Base-by-base conservation (phyloP, 306 rosid species). In the Rosa persica region DNA sequence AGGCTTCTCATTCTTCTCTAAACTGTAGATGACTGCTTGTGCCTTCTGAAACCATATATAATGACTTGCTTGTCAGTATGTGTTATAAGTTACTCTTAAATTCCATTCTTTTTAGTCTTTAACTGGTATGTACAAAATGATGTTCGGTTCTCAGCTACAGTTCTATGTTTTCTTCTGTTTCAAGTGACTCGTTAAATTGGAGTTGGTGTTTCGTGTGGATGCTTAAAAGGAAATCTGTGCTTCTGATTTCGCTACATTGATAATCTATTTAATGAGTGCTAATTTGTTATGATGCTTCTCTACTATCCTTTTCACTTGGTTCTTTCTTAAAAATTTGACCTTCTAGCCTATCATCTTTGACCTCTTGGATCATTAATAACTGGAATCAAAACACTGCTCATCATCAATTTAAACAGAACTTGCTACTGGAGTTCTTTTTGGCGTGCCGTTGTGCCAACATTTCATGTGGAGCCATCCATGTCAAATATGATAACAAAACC, bases 71-170 rank as follows among this genome's bases (percentile, higher is more conserved):
- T 11, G 38, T 76, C 72, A 22, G 78, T 54, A 64, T 52, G 52
- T 77, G 76, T 43, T 84, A 74, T 57, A 52, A 67, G 20, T 25
- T 58, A 8, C 73, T 34, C 48, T 62, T 34, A 17, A 78, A 81
- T 61, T 81, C 73, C 62, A 85, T 85, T 85, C 85, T 85, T 85
- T 81, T 74, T 79, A 78, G 83, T 66, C 57, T 64, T 25, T 51
- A 71, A 81, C 52, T 69, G 74, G 78, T 74, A 55, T 85, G 83
- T 81, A 81, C 85, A 85, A 85, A 85, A 85, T 68, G 87, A 74
- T 78, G 40, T 77, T 67, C 4, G 77, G 49, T 51, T 34, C 70
- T 64, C 66, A 44, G 71, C 66, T 39, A 43, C 71, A 39, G 58
- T 70, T 66, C 23, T 13, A 39, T 40, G 71, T 76, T 76, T 46